Percentiles rank a stretch among this genome's conserved stretches.
Evolutionary conservation across 208 protist genomes (phyloP).

Genomic region (Paratrypanosoma confusum): DNA sequence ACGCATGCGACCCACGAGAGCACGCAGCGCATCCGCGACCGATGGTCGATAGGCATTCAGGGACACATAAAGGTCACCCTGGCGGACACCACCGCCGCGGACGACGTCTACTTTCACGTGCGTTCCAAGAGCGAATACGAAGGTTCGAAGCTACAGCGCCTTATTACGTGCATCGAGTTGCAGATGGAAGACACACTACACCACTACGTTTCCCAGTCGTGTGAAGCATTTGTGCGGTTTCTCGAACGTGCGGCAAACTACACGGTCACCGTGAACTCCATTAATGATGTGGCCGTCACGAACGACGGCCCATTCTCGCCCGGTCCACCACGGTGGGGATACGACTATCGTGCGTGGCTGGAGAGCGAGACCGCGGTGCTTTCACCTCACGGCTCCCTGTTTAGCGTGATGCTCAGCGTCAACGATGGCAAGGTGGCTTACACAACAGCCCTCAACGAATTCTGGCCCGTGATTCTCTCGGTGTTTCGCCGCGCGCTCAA

Average conservation of each 20-base stretch:
- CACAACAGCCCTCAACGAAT: conserved; percentile 36
- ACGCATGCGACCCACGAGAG: conserved; percentile 49
- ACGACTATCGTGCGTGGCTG: too few relatives aligned
- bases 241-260: conserved; percentile 66
- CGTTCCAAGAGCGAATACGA: conserved; percentile 80
- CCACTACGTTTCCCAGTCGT: conserved; percentile 42
- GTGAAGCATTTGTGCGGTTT: conserved; percentile 76
- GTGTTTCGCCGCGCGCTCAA: conserved; percentile 69
- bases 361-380: too few relatives aligned
- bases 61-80: conserved; percentile 40
- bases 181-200: conserved; percentile 91
- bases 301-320: too few relatives aligned
- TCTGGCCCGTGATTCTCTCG: conserved; percentile 45
- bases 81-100: conserved; percentile 12
- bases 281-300: conserved; percentile 42
- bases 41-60: conserved; percentile 53
- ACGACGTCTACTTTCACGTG: conserved; percentile 75
- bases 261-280: conserved; percentile 26
- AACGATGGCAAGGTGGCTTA: conserved; percentile 26
- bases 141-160: conserved; percentile 86
- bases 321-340: too few relatives aligned
- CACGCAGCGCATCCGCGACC: conserved; percentile 54
- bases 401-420: not conserved
- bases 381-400: too few relatives aligned
- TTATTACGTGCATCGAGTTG: conserved; percentile 83